Evolutionary conservation across 2,329 filamentous ascomycete species (phyloP).

Genomic region (Colletotrichum cordylinicola): DNA sequence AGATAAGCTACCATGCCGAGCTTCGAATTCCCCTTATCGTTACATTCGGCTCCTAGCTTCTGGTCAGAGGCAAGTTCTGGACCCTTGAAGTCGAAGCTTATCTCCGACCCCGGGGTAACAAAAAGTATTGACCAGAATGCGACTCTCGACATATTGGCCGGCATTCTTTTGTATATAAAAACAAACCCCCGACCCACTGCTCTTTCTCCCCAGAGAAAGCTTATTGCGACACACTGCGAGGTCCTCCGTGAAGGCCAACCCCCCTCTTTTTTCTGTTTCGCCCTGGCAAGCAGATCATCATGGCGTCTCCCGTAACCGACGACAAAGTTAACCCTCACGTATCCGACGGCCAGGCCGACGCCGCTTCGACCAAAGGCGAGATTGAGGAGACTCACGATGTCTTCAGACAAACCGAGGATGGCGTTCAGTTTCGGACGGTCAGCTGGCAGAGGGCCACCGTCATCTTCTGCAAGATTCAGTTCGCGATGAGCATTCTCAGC

Average conservation of each 20-base stretch:
- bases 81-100: not conserved
- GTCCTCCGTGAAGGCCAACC: not conserved
- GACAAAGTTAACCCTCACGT: not conserved
- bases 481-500: slow-evolving; percentile 30
- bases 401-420: slow-evolving; percentile 29
- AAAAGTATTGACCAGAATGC: not conserved
- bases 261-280: not conserved
- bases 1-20: not conserved
- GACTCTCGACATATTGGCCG: not conserved
- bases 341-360: not conserved
- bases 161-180: not conserved
- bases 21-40: not conserved
- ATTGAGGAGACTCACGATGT: slow-evolving; percentile 24
- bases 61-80: not conserved
- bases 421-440: slow-evolving; percentile 33
- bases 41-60: not conserved
- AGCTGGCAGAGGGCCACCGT: slow-evolving; percentile 45
- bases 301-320: not conserved
- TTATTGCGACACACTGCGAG: not conserved
- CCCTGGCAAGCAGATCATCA: not conserved
- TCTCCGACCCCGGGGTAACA: not conserved
- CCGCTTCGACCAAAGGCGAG: not conserved
- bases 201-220: not conserved
- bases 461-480: slow-evolving; percentile 42
- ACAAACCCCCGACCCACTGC: not conserved